These are phyloP conservation scores for Trifolium pratense DNA, from an alignment of 306 rosid species.

Conservation along the genomic window DNA sequence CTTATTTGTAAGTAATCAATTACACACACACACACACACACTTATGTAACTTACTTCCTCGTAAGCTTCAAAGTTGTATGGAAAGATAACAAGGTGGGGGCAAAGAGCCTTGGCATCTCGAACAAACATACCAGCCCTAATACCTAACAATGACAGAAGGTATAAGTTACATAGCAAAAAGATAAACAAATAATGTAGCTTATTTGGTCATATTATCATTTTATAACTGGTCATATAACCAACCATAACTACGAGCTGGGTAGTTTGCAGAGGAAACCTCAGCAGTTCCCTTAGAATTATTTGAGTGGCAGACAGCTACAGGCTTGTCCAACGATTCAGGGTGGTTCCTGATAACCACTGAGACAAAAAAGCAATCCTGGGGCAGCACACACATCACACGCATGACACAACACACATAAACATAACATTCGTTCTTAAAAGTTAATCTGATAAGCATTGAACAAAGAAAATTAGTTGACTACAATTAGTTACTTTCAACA, in stretches of 20 bases:
- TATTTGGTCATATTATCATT: conserved; percentile 14
- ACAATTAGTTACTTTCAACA: conserved; percentile 34
- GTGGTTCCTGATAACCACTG: conserved; percentile 76
- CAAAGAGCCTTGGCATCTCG: conserved; percentile 87
- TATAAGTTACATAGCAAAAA: conserved; percentile 30
- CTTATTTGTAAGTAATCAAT: conserved; percentile 11
- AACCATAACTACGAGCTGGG: conserved; percentile 93
- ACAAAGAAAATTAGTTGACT: conserved; percentile 29
- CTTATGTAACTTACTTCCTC: conserved; percentile 67
- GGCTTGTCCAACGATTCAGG: conserved; percentile 79
- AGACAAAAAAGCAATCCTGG: conserved; percentile 95
- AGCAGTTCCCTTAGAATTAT: conserved; percentile 86
- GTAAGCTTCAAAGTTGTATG: conserved; percentile 92
- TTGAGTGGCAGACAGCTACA: conserved; percentile 91
- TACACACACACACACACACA: conserved; percentile 10
- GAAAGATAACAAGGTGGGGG: conserved; percentile 76
- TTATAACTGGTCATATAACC: conserved; percentile 44
- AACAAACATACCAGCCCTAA: conserved; percentile 92
- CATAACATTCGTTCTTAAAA: conserved; percentile 17
- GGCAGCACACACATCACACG: conserved; percentile 40
- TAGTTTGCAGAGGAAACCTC: conserved; percentile 98
- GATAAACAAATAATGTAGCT: conserved; percentile 21
- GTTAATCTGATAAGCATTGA: conserved; percentile 43
- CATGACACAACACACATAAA: conserved; percentile 18
- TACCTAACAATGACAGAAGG: conserved; percentile 57